Base-by-base conservation (phyloP, 2,329 filamentous ascomycete genomes). In the Cadophora malorum region DNA sequence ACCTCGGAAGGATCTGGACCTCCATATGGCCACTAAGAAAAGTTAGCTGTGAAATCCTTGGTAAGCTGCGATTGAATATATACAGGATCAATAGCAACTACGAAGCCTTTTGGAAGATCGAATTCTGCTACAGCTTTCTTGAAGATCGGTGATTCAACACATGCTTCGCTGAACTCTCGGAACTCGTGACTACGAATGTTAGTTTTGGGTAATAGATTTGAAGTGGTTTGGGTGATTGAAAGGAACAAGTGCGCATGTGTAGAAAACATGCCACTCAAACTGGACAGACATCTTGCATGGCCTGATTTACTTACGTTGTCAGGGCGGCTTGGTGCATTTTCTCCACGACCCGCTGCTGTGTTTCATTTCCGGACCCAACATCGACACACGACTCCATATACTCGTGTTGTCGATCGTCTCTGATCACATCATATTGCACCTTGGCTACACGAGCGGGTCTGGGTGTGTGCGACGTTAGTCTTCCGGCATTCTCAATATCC, bases 361-460 rank as follows among this genome's bases (percentile, higher is more conserved):
- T 75, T 16, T 81, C 79, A 65, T 79, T 79, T 35, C 76, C 79
- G 4, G 76, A 71, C 16, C 79, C 79, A 16, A 87, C 72, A 72
- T 86, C 83, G 9, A 86, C 79, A 35, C 86, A 75, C 0, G 84
- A 82, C 72, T 89, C 86, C 53, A 85, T 80, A 70, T 86, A 89
- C 63, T 83, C 82, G 6, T 83, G 83, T 7, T 84, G 78, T 52
- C 82, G 83, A 52, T 85, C 83, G 5, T 76, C 73, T 4, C 83
- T 82, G 66, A 87, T 82, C 60, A 88, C 81, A 76, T 86, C 86
- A 77, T 88, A 88, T 72, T 86, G 83, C 38, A 84, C 83, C 53
- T 83, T 81, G 1, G 85, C 86, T 61, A 85, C 73, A 35, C 86
- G 80, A 8, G 82, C 79, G 16, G 84, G 85, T 1, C 81, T 68